phyloP scores from a whole-genome alignment of 1,139 yeast genomes.

The Kazachstania sp. region DNA sequence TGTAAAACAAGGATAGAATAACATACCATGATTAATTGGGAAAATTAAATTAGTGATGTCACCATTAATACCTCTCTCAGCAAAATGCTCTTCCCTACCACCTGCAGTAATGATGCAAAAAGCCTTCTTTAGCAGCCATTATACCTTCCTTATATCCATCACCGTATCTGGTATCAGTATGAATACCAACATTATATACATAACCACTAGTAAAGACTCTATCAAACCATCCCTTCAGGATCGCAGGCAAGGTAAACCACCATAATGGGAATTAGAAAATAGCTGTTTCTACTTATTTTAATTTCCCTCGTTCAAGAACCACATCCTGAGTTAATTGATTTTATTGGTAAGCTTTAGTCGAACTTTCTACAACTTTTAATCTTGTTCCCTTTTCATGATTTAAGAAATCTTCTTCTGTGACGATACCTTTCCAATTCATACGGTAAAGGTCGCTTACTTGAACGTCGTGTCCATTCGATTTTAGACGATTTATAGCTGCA shows the following conservation, averaged over 20 bases:
- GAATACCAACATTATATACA: conserved; percentile 15
- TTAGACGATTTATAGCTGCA: conserved; percentile 12
- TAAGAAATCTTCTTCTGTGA: conserved; percentile 18
- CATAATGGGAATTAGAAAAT: conserved; percentile 25
- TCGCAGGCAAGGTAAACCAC: conserved; percentile 27
- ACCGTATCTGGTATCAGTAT: conserved; percentile 8
- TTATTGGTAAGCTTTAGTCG: conserved; percentile 9
- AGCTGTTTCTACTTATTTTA: conserved; percentile 27
- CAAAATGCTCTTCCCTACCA: conserved; percentile 13
- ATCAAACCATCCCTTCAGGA: conserved; percentile 26
- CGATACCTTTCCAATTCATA: conserved; percentile 16
- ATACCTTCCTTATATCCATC: conserved; percentile 20
- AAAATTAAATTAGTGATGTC: conserved; percentile 19
- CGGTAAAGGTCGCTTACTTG: conserved; percentile 21
- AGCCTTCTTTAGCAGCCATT: conserved; percentile 18
- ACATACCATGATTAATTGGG: conserved; percentile 22
- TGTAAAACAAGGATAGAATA: conserved; percentile 19
- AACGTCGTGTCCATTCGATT: conserved; percentile 19
- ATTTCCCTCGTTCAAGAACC: conserved; percentile 12
- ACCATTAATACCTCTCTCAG: conserved; percentile 20
- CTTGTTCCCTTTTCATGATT: conserved; percentile 8
- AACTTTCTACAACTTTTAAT: conserved; percentile 10
- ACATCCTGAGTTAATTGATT: conserved; percentile 15
- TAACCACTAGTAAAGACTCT: conserved; percentile 20
- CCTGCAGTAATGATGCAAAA: conserved; percentile 18